Evolutionary conservation across 2,329 filamentous ascomycete species (phyloP), one percentile per base, ranked within the genome.

Genomic region (Allantophomopsis cytisporea): DNA sequence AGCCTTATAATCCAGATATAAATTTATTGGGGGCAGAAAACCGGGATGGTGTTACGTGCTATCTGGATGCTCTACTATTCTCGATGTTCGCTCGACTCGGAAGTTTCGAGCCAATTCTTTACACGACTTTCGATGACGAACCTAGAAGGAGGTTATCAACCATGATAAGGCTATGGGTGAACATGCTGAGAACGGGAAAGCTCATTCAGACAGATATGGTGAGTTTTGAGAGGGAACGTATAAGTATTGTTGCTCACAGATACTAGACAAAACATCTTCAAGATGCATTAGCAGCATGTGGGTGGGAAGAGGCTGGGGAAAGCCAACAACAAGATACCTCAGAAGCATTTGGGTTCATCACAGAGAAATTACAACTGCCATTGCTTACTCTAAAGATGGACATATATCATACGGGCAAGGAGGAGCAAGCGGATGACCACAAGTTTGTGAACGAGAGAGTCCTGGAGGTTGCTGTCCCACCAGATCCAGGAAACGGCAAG

Each of bases 321-420:
- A 55, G 84, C n/a, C 73, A 79, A 49, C 91, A 96, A 54, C 91
- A 98, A 60, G 91, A 98, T 58, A 85, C 86, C 0, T 95, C 91
- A 0, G 91, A 98, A 60, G 88, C 88, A 1, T 96, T 96, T 55
- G 84, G 80, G 0, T 95, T 95, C 56, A 87, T 98, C 46, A 94
- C 89, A 1, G 88, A 87, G 48, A 86, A 81, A 16, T 69, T 98
- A 15, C 80, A 94, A 50, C 61, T 96, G 13, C 91, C 91, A 6
- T 68, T 96, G 2, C 70, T 96, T 18, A 88, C 88, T 0, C 62
- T 96, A 31, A 93, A 94, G 55, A 89, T 95, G 65, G 88, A 96
- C 54, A 77, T 96, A 12, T 95, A 89, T 50, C 91, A 95, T 53
- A 83, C 86, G 17, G 91, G 89, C 12, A 86, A 84, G 53, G 81